These are phyloP conservation scores for Schwanniomyces pseudopolymorphus DNA, from an alignment of 805 yeast species.

Conservation along the genomic window DNA sequence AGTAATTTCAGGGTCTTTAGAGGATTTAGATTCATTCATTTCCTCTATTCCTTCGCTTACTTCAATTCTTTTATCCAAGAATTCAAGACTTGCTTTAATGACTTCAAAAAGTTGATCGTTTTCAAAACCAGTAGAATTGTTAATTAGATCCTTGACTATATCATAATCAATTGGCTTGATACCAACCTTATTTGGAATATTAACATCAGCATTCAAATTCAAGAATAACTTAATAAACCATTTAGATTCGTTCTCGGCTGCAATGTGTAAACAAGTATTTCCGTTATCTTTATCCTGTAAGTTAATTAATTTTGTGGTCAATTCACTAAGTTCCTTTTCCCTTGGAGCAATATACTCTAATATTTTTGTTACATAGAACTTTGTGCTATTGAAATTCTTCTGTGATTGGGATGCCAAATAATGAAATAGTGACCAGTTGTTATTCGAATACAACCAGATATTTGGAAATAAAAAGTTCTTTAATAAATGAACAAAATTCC, in stretches of 20 bases:
- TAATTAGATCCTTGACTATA: constrained; percentile 44
- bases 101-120: constrained; percentile 34
- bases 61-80: constrained; percentile 26
- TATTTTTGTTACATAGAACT: constrained; percentile 35
- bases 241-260: constrained; percentile 36
- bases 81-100: constrained; percentile 32
- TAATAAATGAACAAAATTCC: constrained; percentile 69
- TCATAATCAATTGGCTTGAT: constrained; percentile 87
- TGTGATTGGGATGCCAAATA: constrained; percentile 61
- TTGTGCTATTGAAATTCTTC: constrained; percentile 32
- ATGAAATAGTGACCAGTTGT: constrained; percentile 80
- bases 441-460: constrained; percentile 48
- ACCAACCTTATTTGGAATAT: constrained; percentile 79
- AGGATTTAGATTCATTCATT: constrained; percentile 9
- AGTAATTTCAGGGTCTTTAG: neutral
- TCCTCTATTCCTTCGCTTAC: constrained; percentile 11
- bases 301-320: constrained; percentile 26
- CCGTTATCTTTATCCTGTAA: constrained; percentile 36
- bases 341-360: constrained; percentile 28
- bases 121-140: constrained; percentile 13
- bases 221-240: constrained; percentile 39
- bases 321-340: constrained; percentile 18
- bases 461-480: constrained; percentile 66
- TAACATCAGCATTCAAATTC: constrained; percentile 49
- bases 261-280: constrained; percentile 40